These are phyloP conservation scores for Volvox carteri DNA, from an alignment of 163 green algal species.

Conservation along the genomic window DNA sequence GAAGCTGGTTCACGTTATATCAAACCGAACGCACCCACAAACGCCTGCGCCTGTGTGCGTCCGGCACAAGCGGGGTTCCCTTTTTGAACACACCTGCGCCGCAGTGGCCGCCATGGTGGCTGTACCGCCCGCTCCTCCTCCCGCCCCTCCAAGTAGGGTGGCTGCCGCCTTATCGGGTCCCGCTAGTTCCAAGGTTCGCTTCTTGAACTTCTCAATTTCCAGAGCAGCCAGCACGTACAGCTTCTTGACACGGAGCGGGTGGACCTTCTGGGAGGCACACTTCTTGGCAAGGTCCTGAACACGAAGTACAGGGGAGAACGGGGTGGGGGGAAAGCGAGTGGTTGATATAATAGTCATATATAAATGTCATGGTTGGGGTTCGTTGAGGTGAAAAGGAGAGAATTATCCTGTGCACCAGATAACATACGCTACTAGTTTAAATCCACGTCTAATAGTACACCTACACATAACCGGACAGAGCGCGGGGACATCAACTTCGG, in stretches of 20 bases:
- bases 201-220: constrained; percentile 78
- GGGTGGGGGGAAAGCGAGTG: background rate
- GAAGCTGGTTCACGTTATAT: no score
- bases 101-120: constrained; percentile 70
- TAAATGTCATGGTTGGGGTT: no score
- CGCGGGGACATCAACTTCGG: no score
- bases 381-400: no score
- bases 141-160: constrained; percentile 43
- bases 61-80: no score
- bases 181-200: constrained; percentile 61
- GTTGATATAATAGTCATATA: background rate
- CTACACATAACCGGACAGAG: no score
- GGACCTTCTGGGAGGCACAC: constrained; percentile 61
- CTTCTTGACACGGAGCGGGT: constrained; percentile 87
- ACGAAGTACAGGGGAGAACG: no score
- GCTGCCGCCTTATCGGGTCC: constrained; percentile 57
- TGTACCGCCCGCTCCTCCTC: constrained; percentile 41
- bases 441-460: no score
- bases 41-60: no score
- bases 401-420: no score
- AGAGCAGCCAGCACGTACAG: constrained; percentile 89
- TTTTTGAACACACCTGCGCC: constrained; percentile 69
- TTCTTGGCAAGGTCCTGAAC: constrained; percentile 50
- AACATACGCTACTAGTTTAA: no score
- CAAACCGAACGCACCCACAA: no score